phyloP scores from a whole-genome alignment of 805 yeast species.

The Yarrowia osloensis region DNA sequence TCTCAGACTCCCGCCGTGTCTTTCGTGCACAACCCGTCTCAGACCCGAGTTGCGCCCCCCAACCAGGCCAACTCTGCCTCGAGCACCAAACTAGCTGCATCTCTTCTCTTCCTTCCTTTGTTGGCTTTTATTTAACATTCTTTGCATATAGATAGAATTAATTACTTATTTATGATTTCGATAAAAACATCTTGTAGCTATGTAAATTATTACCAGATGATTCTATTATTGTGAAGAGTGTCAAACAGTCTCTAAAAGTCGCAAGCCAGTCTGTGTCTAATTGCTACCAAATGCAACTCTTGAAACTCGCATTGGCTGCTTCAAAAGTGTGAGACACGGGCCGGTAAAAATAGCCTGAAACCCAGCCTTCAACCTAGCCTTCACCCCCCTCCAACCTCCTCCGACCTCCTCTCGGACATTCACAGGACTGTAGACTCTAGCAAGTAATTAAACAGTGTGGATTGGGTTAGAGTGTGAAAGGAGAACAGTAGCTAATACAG shows the following conservation, averaged over 20 bases:
- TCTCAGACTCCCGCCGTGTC: neutral
- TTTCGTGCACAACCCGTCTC: neutral
- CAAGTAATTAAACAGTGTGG: neutral
- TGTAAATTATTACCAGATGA: too few relatives aligned
- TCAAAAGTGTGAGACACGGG: neutral
- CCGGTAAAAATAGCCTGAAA: neutral
- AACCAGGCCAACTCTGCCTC: constrained; percentile 11
- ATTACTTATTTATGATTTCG: neutral
- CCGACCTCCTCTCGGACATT: too few relatives aligned
- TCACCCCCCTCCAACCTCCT: too few relatives aligned
- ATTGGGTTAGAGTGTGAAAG: neutral
- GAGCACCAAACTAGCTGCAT: neutral
- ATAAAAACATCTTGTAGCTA: neutral
- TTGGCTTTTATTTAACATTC: constrained; percentile 13
- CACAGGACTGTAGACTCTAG: too few relatives aligned
- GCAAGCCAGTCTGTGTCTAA: too few relatives aligned
- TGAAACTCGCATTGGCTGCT: neutral
- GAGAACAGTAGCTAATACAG: too few relatives aligned
- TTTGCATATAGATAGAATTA: neutral
- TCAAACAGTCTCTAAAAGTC: neutral
- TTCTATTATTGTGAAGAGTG: neutral
- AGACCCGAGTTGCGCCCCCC: neutral
- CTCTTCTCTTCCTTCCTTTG: constrained; percentile 20
- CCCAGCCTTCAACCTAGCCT: neutral
- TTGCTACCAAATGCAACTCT: too few relatives aligned